Conservation (phyloP, 768 basidiomycete genomes). For the Trametopsis cervina region DNA sequence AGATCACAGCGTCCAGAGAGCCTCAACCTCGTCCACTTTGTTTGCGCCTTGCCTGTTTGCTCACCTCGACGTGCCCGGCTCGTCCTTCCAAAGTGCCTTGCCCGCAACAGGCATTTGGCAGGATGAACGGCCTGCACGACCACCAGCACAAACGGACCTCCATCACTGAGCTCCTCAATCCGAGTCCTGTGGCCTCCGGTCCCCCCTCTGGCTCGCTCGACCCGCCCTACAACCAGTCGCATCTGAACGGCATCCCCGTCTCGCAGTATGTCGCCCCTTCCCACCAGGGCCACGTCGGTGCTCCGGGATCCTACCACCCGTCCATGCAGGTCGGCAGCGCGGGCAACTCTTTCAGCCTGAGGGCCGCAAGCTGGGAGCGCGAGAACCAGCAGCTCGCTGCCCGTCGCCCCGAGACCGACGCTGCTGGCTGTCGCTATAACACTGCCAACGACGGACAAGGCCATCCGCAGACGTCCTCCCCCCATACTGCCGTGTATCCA, state of each 20-base stretch:
- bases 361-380: slow-evolving; percentile 55
- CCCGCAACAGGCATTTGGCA: slow-evolving; percentile 13
- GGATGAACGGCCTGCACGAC: slow-evolving; percentile 39
- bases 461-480: slow-evolving; percentile 2
- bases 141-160: slow-evolving; percentile 39
- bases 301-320: slow-evolving; percentile 10
- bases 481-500: slow-evolving; percentile 20
- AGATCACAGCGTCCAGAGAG: neutral
- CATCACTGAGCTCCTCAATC: slow-evolving; percentile 42
- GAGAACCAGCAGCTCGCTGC: slow-evolving; percentile 30
- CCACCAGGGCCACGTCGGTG: slow-evolving; percentile 17
- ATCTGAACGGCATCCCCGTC: slow-evolving; percentile 17
- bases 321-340: slow-evolving; percentile 14
- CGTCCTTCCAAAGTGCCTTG: slow-evolving; percentile 11
- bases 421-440: slow-evolving; percentile 25
- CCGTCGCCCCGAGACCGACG: slow-evolving; percentile 28
- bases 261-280: slow-evolving; percentile 20
- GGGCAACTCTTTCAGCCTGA: slow-evolving; percentile 40
- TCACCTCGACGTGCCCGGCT: slow-evolving; percentile 5
- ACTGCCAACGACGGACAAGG: slow-evolving; percentile 12
- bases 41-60: slow-evolving; percentile 3
- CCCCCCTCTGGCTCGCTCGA: slow-evolving; percentile 23
- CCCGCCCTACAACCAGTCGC: slow-evolving; percentile 23
- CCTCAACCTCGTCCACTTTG: slow-evolving; percentile 2
- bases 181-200: slow-evolving; percentile 30